Conservation (phyloP, 1,284 basidiomycete species). For the Pyrrhoderma noxium region DNA sequence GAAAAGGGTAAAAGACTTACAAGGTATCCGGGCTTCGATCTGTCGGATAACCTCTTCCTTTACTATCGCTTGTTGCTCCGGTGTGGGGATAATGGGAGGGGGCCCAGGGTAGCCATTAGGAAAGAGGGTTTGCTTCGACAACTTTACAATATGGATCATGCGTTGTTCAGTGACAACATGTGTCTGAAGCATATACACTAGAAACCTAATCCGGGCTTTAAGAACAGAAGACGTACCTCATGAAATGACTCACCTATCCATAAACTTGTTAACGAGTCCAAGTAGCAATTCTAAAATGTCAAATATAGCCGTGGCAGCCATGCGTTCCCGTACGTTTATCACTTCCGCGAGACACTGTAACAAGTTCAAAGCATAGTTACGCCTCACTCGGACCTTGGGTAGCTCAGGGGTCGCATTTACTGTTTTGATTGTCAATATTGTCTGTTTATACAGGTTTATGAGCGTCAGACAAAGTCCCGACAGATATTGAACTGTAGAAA, state of each 20-base stretch:
- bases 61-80: slow-evolving; percentile 58
- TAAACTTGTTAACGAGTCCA: slow-evolving; percentile 33
- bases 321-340: slow-evolving; percentile 38
- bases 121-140: slow-evolving; percentile 60
- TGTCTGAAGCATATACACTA: slow-evolving; percentile 54
- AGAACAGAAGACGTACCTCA: slow-evolving; percentile 14
- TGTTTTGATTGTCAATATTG: slow-evolving; percentile 52
- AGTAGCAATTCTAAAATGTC: slow-evolving; percentile 25
- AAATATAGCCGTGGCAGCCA: slow-evolving; percentile 36
- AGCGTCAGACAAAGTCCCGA: slow-evolving; percentile 61
- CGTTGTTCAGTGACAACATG: slow-evolving; percentile 46
- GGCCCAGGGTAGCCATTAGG: slow-evolving; percentile 75
- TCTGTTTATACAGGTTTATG: slow-evolving; percentile 61
- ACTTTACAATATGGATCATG: slow-evolving; percentile 40
- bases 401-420: slow-evolving; percentile 45
- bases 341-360: slow-evolving; percentile 44
- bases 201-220: slow-evolving; percentile 35
- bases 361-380: slow-evolving; percentile 9
- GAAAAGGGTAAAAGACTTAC: slow-evolving; percentile 29
- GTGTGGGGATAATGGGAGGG: slow-evolving; percentile 56
- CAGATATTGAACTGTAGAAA: slow-evolving; percentile 65
- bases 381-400: slow-evolving; percentile 17
- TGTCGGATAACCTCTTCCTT: slow-evolving; percentile 44
- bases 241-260: slow-evolving; percentile 40
- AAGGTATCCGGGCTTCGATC: slow-evolving; percentile 37